phyloP scores from a whole-genome alignment of 768 basidiomycete genomes.

The Mycena albidolilacea region DNA sequence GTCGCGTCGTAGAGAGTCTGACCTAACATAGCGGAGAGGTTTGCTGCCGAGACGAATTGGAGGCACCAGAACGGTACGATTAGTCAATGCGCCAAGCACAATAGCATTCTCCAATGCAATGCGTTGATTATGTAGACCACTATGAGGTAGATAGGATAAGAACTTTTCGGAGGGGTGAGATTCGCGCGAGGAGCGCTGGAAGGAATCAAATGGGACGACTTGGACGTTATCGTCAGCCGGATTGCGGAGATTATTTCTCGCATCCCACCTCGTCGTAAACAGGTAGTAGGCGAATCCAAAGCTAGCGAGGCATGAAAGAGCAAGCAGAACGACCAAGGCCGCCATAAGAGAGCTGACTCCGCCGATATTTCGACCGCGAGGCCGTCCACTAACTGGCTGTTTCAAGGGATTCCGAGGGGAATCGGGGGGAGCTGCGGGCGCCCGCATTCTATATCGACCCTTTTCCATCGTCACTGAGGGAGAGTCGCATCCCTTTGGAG shows the following conservation, averaged over 20 bases:
- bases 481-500: constrained; percentile 50
- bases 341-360: constrained; percentile 54
- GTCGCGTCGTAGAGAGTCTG: constrained; percentile 62
- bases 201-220: constrained; percentile 50
- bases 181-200: constrained; percentile 14
- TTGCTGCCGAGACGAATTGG: constrained; percentile 76
- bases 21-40: constrained; percentile 72
- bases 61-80: constrained; percentile 87
- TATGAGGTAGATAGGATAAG: constrained; percentile 86
- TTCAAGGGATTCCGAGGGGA: constrained; percentile 36
- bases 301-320: constrained; percentile 63
- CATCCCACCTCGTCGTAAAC: constrained; percentile 72
- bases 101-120: constrained; percentile 91
- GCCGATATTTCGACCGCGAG: constrained; percentile 6
- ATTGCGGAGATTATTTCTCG: constrained; percentile 40
- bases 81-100: constrained; percentile 75
- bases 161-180: constrained; percentile 51
- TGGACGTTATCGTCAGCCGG: constrained; percentile 50
- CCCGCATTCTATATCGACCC: constrained; percentile 76
- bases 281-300: constrained; percentile 77
- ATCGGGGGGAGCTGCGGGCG: constrained; percentile 48
- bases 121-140: constrained; percentile 89
- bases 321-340: constrained; percentile 62
- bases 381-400: constrained; percentile 24
- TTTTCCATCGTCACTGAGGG: constrained; percentile 78